Percentiles rank a stretch among this genome's conserved stretches.
Conservation (phyloP, 208 protist genomes). For the Trypanosoma scelopori region DNA sequence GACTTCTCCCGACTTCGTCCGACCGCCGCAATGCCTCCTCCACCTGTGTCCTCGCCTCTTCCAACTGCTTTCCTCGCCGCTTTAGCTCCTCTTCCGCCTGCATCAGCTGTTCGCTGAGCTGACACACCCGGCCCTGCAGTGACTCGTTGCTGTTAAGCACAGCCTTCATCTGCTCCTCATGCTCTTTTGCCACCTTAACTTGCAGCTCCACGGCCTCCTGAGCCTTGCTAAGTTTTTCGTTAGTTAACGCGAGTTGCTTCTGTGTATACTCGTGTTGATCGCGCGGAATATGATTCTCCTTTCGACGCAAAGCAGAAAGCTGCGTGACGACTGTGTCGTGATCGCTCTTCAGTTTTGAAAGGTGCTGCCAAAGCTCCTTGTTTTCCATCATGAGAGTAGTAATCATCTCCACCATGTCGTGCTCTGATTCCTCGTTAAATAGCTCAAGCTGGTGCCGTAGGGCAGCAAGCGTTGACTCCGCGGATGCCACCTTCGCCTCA, state of each 20-base stretch:
- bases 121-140: conserved; percentile 40
- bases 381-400: conserved; percentile 65
- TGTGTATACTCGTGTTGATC: conserved; percentile 63
- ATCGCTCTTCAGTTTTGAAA: conserved; percentile 56
- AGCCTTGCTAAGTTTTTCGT: conserved; percentile 54
- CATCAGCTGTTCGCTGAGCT: conserved; percentile 23
- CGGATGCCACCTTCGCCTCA: conserved; percentile 48
- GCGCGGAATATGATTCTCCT: conserved; percentile 39
- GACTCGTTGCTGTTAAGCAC: conserved; percentile 44
- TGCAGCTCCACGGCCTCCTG: conserved; percentile 61
- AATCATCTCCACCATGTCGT: conserved; percentile 51
- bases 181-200: conserved; percentile 44
- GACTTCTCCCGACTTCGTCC: conserved; percentile 9
- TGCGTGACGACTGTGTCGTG: conserved; percentile 46
- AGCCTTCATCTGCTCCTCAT: conserved; percentile 57
- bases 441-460: conserved; percentile 35
- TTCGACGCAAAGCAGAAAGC: conserved; percentile 31
- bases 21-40: conserved; percentile 10
- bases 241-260: conserved; percentile 53
- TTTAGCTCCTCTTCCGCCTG: conserved; percentile 10
- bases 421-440: conserved; percentile 44
- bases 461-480: conserved; percentile 43
- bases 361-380: conserved; percentile 69
- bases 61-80: not conserved
- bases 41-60: conserved; percentile 1